Percentiles rank a stretch among this genome's conserved stretches.
phyloP scores from a whole-genome alignment of 1,139 yeast species.

The Pichia terricola region DNA sequence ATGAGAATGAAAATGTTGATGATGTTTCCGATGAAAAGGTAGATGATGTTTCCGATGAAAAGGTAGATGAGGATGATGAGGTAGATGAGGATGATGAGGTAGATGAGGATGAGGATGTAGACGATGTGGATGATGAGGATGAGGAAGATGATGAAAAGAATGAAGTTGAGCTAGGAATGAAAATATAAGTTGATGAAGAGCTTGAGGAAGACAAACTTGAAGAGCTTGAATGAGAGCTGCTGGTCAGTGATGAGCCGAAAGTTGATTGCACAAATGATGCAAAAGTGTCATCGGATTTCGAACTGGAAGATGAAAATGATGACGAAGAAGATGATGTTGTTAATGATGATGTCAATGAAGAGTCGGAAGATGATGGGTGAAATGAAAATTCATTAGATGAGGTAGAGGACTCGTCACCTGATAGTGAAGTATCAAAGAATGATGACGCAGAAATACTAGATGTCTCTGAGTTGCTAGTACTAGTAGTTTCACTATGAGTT shows the following conservation, averaged over 20 bases:
- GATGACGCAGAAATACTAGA: too few species aligned
- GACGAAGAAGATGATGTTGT: slow-evolving; percentile 2
- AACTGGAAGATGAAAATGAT: neutral
- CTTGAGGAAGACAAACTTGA: slow-evolving; percentile 1
- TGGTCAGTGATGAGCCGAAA: slow-evolving; percentile 4
- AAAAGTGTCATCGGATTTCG: neutral
- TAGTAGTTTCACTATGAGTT: too few species aligned
- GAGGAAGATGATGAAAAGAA: neutral
- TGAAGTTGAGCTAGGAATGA: slow-evolving; percentile 4
- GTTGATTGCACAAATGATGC: neutral
- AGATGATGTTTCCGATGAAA: neutral
- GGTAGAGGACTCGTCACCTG: neutral
- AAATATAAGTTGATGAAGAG: slow-evolving; percentile 6
- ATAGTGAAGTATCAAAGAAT: too few species aligned
- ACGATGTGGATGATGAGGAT: neutral
- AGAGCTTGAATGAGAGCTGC: neutral
- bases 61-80: neutral
- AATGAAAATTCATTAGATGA: slow-evolving; percentile 3
- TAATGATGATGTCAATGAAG: neutral
- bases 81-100: neutral
- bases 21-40: slow-evolving; percentile 1
- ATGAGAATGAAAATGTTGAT: neutral
- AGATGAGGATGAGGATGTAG: slow-evolving; percentile 1
- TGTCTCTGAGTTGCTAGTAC: too few species aligned
- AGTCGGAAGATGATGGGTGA: neutral